These are phyloP conservation scores for Lachancea quebecensis DNA, from an alignment of 805 yeast genomes.

Conservation along the genomic window DNA sequence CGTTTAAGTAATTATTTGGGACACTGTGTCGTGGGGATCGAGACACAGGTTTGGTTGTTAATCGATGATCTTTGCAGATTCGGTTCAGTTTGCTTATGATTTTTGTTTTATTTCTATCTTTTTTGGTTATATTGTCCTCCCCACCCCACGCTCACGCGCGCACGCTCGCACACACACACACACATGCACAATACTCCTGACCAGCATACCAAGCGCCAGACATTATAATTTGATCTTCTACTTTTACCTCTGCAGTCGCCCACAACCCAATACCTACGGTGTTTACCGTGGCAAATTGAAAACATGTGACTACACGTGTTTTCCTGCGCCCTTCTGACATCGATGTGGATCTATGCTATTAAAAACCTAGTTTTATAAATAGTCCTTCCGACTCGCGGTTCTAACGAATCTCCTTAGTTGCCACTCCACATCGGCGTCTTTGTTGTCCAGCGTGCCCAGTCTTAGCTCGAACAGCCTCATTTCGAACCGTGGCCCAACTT, in stretches of 20 bases:
- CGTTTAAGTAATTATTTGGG: neutral
- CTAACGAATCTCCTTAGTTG: slow-evolving; percentile 85
- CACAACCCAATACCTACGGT: no score
- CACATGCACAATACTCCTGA: no score
- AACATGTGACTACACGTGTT: neutral
- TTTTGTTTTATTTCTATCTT: neutral
- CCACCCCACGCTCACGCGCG: no score
- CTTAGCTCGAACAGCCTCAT: slow-evolving; percentile 86
- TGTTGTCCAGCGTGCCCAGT: slow-evolving; percentile 87
- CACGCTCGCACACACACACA: no score
- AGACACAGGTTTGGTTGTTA: neutral
- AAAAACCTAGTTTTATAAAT: slow-evolving; percentile 36
- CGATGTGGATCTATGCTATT: neutral
- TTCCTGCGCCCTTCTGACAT: neutral
- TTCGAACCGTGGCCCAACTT: slow-evolving; percentile 97
- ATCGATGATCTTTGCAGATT: neutral
- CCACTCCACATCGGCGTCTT: slow-evolving; percentile 98
- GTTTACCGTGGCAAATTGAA: no score
- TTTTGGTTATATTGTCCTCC: neutral
- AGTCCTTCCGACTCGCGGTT: slow-evolving; percentile 93
- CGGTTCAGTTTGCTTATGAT: neutral
- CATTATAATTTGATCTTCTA: no score
- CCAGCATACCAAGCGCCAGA: no score
- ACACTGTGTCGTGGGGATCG: neutral
- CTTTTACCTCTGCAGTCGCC: no score